A percentile compares a stretch with the other conserved stretches of the same genome.
These are phyloP conservation scores for Pyrus pyrifolia DNA, from an alignment of 306 rosid species.

Conservation along the genomic window DNA sequence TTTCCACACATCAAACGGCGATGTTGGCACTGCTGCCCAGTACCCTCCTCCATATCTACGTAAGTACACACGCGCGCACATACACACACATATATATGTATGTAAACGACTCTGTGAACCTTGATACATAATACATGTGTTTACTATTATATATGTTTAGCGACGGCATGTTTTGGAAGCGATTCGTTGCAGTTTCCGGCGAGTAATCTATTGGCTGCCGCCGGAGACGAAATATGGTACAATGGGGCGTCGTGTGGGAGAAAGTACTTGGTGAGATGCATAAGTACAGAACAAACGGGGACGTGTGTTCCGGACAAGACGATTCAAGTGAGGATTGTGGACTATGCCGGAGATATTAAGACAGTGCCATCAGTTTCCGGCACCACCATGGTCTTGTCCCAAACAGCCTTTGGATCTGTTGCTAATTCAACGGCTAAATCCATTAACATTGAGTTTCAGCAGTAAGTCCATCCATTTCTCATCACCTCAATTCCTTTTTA, in stretches of 20 bases:
- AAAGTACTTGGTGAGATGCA: slow-evolving; percentile 65
- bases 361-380: slow-evolving; percentile 14
- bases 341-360: slow-evolving; percentile 3
- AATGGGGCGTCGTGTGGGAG: slow-evolving; percentile 90
- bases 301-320: slow-evolving; percentile 45
- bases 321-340: slow-evolving; percentile 58
- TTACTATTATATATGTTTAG: slow-evolving; percentile 8
- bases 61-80: slow-evolving; percentile 13
- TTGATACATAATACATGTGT: not conserved
- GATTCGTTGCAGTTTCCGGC: slow-evolving; percentile 58
- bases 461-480: slow-evolving; percentile 24
- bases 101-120: not conserved
- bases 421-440: slow-evolving; percentile 30
- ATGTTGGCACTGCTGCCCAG: slow-evolving; percentile 58
- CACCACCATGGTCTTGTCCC: slow-evolving; percentile 52
- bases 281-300: slow-evolving; percentile 50
- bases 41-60: slow-evolving; percentile 72
- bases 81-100: not conserved
- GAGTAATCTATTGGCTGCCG: slow-evolving; percentile 61
- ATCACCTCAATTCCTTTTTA: not conserved
- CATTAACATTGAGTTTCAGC: slow-evolving; percentile 67
- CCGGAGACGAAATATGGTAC: slow-evolving; percentile 84
- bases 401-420: slow-evolving; percentile 44
- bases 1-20: slow-evolving; percentile 30
- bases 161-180: slow-evolving; percentile 55